These are phyloP conservation scores for Coleophoma eucalyptorum DNA, from an alignment of 2,329 filamentous ascomycete species.

Conservation along the genomic window DNA sequence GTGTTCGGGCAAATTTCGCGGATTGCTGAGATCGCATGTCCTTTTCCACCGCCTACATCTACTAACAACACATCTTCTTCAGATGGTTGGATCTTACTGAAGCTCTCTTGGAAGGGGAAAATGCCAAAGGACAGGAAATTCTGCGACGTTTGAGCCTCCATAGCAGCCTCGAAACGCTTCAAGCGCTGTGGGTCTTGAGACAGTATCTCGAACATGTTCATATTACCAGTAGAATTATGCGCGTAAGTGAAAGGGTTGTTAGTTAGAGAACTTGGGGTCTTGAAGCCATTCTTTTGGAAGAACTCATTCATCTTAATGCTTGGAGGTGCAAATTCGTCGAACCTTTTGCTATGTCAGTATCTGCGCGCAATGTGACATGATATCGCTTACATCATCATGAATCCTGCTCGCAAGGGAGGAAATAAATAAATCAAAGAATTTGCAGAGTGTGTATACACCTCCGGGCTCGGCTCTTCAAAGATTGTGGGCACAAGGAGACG, in stretches of 20 bases:
- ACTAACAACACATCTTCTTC: constrained; percentile 19
- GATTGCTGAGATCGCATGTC: constrained; percentile 10
- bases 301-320: constrained; percentile 14
- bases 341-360: constrained; percentile 7
- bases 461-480: constrained; percentile 14
- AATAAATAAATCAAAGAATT: constrained; percentile 15
- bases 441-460: constrained; percentile 19
- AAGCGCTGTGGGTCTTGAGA: constrained; percentile 19
- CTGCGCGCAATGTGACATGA: no score
- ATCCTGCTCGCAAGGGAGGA: background rate
- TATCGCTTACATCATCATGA: no score
- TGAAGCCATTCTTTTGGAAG: constrained; percentile 15
- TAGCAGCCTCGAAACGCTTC: constrained; percentile 23
- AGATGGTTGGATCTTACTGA: constrained; percentile 12
- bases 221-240: constrained; percentile 18
- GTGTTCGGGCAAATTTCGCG: constrained; percentile 1
- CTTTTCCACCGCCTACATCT: constrained; percentile 13
- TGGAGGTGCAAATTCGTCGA: constrained; percentile 14
- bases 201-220: constrained; percentile 23
- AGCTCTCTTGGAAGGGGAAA: constrained; percentile 11
- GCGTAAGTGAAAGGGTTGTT: background rate
- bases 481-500: constrained; percentile 10
- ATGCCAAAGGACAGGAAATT: constrained; percentile 7
- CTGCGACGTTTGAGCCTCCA: constrained; percentile 14
- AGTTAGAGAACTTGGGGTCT: constrained; percentile 12